Evolutionary conservation across 495 filamentous ascomycete genomes (phyloP).

Genomic region (Hyaloscypha hepaticicola): DNA sequence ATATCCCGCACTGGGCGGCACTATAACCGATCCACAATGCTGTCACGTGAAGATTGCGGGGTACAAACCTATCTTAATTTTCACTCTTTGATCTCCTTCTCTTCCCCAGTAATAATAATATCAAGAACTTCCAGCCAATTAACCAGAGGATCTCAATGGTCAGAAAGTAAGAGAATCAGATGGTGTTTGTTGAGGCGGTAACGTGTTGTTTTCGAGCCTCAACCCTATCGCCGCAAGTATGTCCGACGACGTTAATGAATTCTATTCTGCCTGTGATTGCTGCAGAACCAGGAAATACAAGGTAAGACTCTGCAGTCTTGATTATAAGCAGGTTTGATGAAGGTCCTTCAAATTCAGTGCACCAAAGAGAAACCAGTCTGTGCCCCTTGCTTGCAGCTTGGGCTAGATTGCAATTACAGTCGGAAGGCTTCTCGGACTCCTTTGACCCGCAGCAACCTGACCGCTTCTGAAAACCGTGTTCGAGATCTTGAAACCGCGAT

Average conservation of each 20-base stretch:
- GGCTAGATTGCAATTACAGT: constrained; percentile 50
- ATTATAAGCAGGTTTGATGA: background rate
- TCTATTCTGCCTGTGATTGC: constrained; percentile 40
- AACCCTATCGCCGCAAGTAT: background rate
- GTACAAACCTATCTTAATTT: no score
- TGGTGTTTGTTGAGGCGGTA: no score
- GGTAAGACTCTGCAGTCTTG: constrained; percentile 33
- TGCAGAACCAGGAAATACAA: constrained; percentile 51
- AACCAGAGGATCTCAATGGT: no score
- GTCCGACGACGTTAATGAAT: background rate
- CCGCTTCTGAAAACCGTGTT: constrained; percentile 50
- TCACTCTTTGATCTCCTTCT: no score
- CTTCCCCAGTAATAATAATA: no score
- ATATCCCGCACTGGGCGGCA: no score
- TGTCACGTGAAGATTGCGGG: no score
- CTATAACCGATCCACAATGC: no score
- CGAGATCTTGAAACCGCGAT: constrained; percentile 46
- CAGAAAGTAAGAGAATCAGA: no score
- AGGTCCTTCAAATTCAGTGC: constrained; percentile 34
- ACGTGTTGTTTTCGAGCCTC: no score
- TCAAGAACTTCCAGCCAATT: no score
- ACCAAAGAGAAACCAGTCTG: constrained; percentile 49
- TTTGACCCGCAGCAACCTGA: constrained; percentile 47
- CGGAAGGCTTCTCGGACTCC: constrained; percentile 48
- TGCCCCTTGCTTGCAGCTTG: constrained; percentile 45